Base-by-base conservation (phyloP, 176 grass and related monocot species). In the Echinochloa phyllopogon region DNA sequence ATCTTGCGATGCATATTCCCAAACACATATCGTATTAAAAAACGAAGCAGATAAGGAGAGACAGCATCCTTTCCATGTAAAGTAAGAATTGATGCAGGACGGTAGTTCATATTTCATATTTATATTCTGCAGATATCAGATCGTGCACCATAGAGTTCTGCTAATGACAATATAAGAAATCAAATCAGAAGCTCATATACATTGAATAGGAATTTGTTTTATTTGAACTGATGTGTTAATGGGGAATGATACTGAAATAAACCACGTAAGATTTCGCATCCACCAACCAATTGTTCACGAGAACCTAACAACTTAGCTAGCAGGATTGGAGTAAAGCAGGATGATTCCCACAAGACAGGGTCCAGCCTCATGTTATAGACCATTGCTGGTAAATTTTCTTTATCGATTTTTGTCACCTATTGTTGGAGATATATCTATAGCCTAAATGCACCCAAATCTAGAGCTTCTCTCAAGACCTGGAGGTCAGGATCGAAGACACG, bases 61-160 rank as follows among this genome's bases (percentile, higher is more conserved):
- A 58, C 47, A 50, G 1, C 67, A 89, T 48, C 48, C 39, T 90
- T 85, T 90, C 51, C 38, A 66, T 73, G 66, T 63, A 78, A 90
- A 86, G 79, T 57, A 38, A 78, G 79, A 83, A 72, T 33, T 66
- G 15, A 42, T 56, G 63, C 41, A 27, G 39, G 78, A 72, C 15
- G 36, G 49, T 49, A 52, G 71, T 74, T 83, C 55, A 65, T 23
- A 77, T 72, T 86, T 86, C 21, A 72, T 72, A 65, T 78, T 72
- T 86, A 36, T 41, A 40, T 76, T 77, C 38, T 72, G 20, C 38
- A 55, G 53, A 41, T 27, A 72, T 17, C 64, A 55, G 72, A 72
- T 86, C 72, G 14, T 52, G 50, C 57, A 86, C 48, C 21, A 72
- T 39, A 64, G 47, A 78, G 63, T 25, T 86, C 47, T 21, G 1